Conservation (phyloP, 768 basidiomycete species). For the Candolleomyces eurysporus region DNA sequence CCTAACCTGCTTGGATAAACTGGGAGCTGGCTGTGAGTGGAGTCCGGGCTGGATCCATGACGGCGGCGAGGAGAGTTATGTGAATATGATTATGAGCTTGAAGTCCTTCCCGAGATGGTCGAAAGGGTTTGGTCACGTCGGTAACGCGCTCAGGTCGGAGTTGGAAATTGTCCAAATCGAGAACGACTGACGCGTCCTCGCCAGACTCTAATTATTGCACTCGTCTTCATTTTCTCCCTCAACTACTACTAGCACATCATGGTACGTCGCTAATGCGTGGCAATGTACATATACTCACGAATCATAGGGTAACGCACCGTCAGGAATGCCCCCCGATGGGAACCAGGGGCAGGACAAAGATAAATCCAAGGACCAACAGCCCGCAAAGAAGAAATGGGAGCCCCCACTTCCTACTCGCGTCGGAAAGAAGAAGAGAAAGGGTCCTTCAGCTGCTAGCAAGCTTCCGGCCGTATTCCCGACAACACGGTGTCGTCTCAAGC, state of each 20-base stretch:
- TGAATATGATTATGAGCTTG: background rate
- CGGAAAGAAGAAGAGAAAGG: slow-evolving; percentile 94
- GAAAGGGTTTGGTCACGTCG: slow-evolving; percentile 6
- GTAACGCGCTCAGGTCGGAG: slow-evolving; percentile 20
- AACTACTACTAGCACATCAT: slow-evolving; percentile 18
- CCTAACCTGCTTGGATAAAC: slow-evolving; percentile 76
- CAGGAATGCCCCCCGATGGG: slow-evolving; percentile 45
- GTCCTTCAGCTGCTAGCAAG: slow-evolving; percentile 88
- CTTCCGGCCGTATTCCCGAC: slow-evolving; percentile 92
- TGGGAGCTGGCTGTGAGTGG: slow-evolving; percentile 64
- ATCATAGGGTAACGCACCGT: slow-evolving; percentile 71
- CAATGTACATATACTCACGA: background rate
- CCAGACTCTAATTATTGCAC: slow-evolving; percentile 11
- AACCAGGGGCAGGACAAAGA: slow-evolving; percentile 33
- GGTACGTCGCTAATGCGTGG: slow-evolving; percentile 16
- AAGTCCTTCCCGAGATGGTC: background rate
- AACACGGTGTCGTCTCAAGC: slow-evolving; percentile 90
- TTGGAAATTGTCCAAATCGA: slow-evolving; percentile 29
- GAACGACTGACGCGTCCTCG: slow-evolving; percentile 53
- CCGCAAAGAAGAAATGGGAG: slow-evolving; percentile 94
- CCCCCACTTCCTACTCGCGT: slow-evolving; percentile 95
- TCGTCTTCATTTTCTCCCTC: slow-evolving; percentile 11
- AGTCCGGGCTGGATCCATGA: slow-evolving; percentile 45
- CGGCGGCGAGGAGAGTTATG: background rate
- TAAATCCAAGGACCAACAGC: slow-evolving; percentile 50